A percentile compares a stretch with the other conserved stretches of the same genome.
Conservation (phyloP, 139 green algal genomes). For the Chlamydomonas sphaeroides region DNA sequence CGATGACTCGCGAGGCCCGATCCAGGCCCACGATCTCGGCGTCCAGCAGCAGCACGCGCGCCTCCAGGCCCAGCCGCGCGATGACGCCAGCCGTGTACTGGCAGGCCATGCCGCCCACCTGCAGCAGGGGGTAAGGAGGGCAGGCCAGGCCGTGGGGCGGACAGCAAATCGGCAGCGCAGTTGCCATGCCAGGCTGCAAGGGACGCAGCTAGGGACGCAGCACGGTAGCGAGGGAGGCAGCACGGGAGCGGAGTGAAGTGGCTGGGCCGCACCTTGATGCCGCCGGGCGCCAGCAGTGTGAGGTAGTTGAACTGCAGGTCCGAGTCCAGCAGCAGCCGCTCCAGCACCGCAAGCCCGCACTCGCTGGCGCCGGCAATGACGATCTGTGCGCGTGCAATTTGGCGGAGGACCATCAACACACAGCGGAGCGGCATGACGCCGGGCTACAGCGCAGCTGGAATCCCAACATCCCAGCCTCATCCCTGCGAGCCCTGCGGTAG, state of each 20-base stretch:
- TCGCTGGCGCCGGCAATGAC: slow-evolving; percentile 74
- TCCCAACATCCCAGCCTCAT: too few species aligned
- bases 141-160: background rate
- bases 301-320: slow-evolving; percentile 67
- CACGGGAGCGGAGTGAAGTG: background rate
- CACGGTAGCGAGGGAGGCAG: too few species aligned
- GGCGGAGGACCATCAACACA: too few species aligned
- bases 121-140: background rate
- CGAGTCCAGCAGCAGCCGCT: slow-evolving; percentile 68
- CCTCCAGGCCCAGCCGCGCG: slow-evolving; percentile 58
- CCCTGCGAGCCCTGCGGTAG: too few species aligned
- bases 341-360: slow-evolving; percentile 66
- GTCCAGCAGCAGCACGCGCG: slow-evolving; percentile 63
- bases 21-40: slow-evolving; percentile 69
- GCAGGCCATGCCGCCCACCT: slow-evolving; percentile 52
- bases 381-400: slow-evolving; percentile 52
- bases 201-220: too few species aligned
- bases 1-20: slow-evolving; percentile 38
- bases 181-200: too few species aligned
- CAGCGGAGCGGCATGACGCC: too few species aligned
- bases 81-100: slow-evolving; percentile 58
- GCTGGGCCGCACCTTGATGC: slow-evolving; percentile 41
- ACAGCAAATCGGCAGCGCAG: background rate
- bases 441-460: too few species aligned
- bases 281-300: slow-evolving; percentile 68